phyloP scores from a whole-genome alignment of 192 early-diverging fungal genomes.

The Entomortierella beljakovae region DNA sequence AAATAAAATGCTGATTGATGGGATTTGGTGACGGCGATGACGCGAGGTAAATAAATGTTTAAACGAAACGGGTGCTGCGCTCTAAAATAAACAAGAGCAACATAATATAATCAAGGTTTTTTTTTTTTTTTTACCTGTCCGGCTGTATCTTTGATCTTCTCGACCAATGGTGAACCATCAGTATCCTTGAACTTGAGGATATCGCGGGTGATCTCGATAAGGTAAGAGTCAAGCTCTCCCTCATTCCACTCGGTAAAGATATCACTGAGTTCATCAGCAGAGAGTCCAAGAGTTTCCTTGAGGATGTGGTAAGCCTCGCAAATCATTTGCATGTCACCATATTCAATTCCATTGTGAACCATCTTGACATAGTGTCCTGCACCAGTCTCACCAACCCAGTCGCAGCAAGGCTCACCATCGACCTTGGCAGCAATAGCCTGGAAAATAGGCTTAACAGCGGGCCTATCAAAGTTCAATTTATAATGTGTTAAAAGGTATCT shows the following conservation, averaged over 20 bases:
- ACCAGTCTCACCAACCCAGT: slow-evolving; percentile 98
- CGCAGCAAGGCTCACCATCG: slow-evolving; percentile 93
- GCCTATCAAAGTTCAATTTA: slow-evolving; percentile 58
- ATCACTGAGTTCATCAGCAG: slow-evolving; percentile 89
- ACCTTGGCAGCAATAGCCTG: slow-evolving; percentile 93
- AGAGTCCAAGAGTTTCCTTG: slow-evolving; percentile 85
- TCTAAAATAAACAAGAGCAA: not conserved
- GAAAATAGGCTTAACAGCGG: slow-evolving; percentile 95
- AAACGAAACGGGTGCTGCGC: not conserved
- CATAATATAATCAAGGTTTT: not conserved
- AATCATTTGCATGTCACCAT: slow-evolving; percentile 99
- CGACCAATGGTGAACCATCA: slow-evolving; percentile 88
- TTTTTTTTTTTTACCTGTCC: slow-evolving; percentile 72
- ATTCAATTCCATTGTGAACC: slow-evolving; percentile 99
- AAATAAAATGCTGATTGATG: not conserved
- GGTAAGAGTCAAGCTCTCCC: slow-evolving; percentile 96
- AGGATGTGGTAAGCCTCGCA: slow-evolving; percentile 95
- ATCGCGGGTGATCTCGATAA: slow-evolving; percentile 96
- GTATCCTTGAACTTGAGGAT: slow-evolving; percentile 94
- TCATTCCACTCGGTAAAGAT: slow-evolving; percentile 97
- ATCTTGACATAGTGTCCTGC: slow-evolving; percentile 99
- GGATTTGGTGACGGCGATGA: too few species aligned
- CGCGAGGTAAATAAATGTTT: not conserved
- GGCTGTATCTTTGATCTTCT: slow-evolving; percentile 96
- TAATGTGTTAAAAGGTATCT: not conserved